phyloP scores from a whole-genome alignment of 257 asterid genomes.

The Petrea volubilis region DNA sequence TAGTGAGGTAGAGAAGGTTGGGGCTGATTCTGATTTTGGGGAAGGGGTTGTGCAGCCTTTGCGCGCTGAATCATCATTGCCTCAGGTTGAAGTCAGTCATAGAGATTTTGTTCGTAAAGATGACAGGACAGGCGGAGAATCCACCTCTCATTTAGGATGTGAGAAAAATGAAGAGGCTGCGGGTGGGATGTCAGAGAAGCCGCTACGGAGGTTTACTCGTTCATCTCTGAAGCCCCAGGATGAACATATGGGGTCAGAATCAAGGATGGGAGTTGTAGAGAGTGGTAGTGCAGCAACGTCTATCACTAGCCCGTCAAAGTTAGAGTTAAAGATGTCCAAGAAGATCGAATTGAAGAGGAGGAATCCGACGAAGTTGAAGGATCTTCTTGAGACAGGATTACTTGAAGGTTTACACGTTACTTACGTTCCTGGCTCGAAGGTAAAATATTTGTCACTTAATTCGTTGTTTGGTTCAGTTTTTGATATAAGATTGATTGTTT shows the following conservation, averaged over 20 bases:
- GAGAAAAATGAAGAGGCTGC: conserved; percentile 34
- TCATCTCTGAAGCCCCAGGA: conserved; percentile 44
- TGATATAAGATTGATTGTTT: conserved; percentile 19
- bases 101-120: conserved; percentile 23
- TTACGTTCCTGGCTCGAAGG: conserved; percentile 66
- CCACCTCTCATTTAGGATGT: conserved; percentile 26
- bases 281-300: conserved; percentile 23
- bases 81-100: conserved; percentile 26
- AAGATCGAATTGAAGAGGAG: conserved; percentile 56
- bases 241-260: conserved; percentile 30
- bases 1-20: conserved; percentile 26
- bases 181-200: conserved; percentile 29
- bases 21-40: conserved; percentile 21
- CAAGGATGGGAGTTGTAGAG: conserved; percentile 28
- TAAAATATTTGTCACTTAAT: conserved; percentile 25
- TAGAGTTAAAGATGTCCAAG: conserved; percentile 72
- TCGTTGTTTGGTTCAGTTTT: not conserved
- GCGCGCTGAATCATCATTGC: conserved; percentile 22
- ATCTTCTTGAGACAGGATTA: conserved; percentile 83
- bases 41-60: conserved; percentile 25
- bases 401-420: conserved; percentile 76
- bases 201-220: conserved; percentile 60
- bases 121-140: conserved; percentile 5
- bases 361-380: conserved; percentile 62
- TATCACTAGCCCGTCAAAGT: conserved; percentile 41